A percentile compares a stretch with the other conserved stretches of the same genome.
These are phyloP conservation scores for Colletotrichum sidae DNA, from an alignment of 2,329 filamentous ascomycete genomes.

Conservation along the genomic window DNA sequence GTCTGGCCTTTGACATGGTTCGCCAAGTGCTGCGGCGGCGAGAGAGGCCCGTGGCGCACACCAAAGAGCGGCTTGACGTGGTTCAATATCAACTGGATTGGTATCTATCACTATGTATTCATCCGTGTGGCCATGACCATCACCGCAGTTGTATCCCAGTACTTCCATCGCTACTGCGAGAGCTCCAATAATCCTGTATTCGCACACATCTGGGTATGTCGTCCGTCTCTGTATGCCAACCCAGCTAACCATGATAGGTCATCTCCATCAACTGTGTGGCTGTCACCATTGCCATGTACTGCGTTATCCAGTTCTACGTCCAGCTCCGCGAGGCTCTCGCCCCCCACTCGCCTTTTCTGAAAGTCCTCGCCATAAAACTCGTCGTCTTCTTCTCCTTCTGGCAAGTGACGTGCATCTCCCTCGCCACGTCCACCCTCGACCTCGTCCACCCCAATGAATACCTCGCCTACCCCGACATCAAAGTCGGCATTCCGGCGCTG, in stretches of 20 bases:
- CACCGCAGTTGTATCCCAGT: constrained; percentile 79
- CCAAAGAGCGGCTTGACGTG: constrained; percentile 86
- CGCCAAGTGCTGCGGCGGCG: constrained; percentile 76
- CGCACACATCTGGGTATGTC: constrained; percentile 82
- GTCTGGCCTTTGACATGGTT: constrained; percentile 79
- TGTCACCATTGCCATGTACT: constrained; percentile 89
- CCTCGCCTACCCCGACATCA: constrained; percentile 79
- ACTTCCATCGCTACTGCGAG: constrained; percentile 79
- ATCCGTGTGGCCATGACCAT: constrained; percentile 84
- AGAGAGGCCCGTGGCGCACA: constrained; percentile 77
- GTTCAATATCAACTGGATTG: constrained; percentile 90
- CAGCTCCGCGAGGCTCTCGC: constrained; percentile 77
- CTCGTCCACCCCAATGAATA: constrained; percentile 70
- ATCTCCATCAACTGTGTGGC: constrained; percentile 77
- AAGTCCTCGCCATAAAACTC: constrained; percentile 87
- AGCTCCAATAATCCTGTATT: constrained; percentile 82
- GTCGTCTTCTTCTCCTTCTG: constrained; percentile 94
- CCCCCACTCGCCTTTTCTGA: constrained; percentile 79
- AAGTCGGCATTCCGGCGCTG: constrained; percentile 82
- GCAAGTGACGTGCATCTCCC: constrained; percentile 71
- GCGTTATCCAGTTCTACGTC: constrained; percentile 86
- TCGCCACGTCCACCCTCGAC: constrained; percentile 68
- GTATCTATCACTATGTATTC: constrained; percentile 88
- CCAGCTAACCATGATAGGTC: constrained; percentile 54
- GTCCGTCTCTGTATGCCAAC: constrained; percentile 11